Evolutionary conservation across 306 rosid species (phyloP), one percentile per base, ranked within the genome.

Genomic region (Prunus mume): DNA sequence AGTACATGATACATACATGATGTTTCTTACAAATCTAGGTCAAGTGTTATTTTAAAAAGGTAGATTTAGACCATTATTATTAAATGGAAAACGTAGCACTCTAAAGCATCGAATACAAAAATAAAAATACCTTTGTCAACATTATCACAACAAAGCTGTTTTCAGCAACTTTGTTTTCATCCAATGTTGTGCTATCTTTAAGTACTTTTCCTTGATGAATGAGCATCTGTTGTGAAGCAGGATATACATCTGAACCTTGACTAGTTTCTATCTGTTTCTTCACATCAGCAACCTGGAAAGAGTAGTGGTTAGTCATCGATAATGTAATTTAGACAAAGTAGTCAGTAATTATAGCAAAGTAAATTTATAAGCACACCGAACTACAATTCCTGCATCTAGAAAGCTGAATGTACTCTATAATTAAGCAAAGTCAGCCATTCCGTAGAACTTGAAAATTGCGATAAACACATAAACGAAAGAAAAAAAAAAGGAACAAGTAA

Each of bases 161-260:
- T 69, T 95, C 97, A 15, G 75, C 84, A 78, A 95, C 98, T 84
- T 92, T 84, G 77, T 90, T 92, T 73, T 90, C 96, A 34, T 84
- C 93, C 88, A 95, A 86, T 24, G 95, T 90, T 54, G 96, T 85
- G 65, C 47, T 79, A 74, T 95, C 97, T 79, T 92, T 92, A 12
- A 92, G 96, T 77, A 92, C 98, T 76, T 95, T 92, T 57, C 97
- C 97, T 78, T 95, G 97, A 78, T 92, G 87, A 54, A 95, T 95
- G 41, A 95, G 98, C 97, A 95, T 95, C 86, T 92, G 96, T 77
- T 89, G 97, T 0, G 89, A 57, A 46, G 98, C 93, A 77, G 98
- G 98, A 77, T 95, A 95, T 72, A 85, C 88, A 75, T 85, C 91
- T 49, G 78, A 80, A 73, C 97, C 97, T 80, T 90, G 97, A 46